Conservation (phyloP, 257 asterid species). For the Linaria vulgaris region DNA sequence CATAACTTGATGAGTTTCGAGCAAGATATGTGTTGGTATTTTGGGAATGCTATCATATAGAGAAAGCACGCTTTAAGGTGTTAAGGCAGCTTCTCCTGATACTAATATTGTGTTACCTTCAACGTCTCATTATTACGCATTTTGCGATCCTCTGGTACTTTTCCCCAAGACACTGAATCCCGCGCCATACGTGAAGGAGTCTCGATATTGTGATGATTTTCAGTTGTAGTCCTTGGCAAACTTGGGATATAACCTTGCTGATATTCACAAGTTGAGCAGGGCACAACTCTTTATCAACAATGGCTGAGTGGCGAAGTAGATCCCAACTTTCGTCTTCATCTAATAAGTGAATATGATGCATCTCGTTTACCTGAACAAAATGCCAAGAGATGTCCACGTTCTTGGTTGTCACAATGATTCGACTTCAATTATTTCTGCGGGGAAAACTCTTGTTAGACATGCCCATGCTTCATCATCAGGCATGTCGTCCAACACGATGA, state of each 20-base stretch:
- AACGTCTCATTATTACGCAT: neutral
- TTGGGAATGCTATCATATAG: constrained; percentile 22
- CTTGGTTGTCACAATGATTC: too few species aligned
- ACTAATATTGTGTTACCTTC: constrained; percentile 4
- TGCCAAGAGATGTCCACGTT: too few species aligned
- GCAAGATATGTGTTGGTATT: neutral
- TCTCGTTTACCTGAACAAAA: too few species aligned
- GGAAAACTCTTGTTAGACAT: too few species aligned
- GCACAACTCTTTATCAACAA: neutral
- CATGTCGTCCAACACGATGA: too few species aligned
- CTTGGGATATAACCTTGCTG: constrained; percentile 21
- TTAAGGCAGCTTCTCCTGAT: constrained; percentile 29
- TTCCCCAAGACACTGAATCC: constrained; percentile 5
- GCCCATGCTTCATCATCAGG: too few species aligned
- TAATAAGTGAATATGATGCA: constrained; percentile 14
- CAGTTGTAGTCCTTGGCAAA: constrained; percentile 31
- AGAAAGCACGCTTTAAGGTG: too few species aligned
- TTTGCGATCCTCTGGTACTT: neutral
- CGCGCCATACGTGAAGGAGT: neutral
- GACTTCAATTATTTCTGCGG: too few species aligned
- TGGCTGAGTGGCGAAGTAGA: neutral
- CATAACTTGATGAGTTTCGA: constrained; percentile 24
- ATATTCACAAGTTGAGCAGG: constrained; percentile 2
- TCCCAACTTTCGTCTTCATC: constrained; percentile 12
- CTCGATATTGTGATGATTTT: constrained; percentile 20